These are phyloP conservation scores for Pythium sp. DNA, from an alignment of 352 stramenopile genomes.

Conservation along the genomic window DNA sequence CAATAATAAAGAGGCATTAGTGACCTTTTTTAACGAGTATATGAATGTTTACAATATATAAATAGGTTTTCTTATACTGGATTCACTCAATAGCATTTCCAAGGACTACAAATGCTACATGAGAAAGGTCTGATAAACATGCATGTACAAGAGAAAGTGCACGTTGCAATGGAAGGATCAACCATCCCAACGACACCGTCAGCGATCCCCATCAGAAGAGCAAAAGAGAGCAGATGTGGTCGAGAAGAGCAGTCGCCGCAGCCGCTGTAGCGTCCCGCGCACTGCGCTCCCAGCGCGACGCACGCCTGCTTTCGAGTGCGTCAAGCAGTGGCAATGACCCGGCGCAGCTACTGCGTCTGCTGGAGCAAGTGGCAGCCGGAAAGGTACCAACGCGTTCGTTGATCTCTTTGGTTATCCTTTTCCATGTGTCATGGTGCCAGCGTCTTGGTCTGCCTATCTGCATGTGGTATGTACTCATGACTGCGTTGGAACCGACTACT, in stretches of 20 bases:
- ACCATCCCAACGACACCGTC: background rate
- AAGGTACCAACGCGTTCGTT: constrained; percentile 25
- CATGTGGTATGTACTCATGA: background rate
- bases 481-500: background rate
- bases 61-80: background rate
- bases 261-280: background rate
- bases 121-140: background rate
- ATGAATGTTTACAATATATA: background rate
- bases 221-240: background rate
- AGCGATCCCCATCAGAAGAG: background rate
- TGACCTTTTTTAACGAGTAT: background rate
- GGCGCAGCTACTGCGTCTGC: constrained; percentile 24
- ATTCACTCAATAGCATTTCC: no score
- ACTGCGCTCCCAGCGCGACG: background rate
- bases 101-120: no score
- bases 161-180: background rate
- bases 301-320: background rate
- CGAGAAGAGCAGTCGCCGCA: background rate
- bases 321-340: background rate
- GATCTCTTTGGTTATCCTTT: background rate
- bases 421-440: no score
- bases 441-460: no score
- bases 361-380: constrained; percentile 57
- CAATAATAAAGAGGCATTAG: background rate
- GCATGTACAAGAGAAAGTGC: background rate